phyloP scores from a whole-genome alignment of 2,329 filamentous ascomycete species.

The Seiridium cupressi region DNA sequence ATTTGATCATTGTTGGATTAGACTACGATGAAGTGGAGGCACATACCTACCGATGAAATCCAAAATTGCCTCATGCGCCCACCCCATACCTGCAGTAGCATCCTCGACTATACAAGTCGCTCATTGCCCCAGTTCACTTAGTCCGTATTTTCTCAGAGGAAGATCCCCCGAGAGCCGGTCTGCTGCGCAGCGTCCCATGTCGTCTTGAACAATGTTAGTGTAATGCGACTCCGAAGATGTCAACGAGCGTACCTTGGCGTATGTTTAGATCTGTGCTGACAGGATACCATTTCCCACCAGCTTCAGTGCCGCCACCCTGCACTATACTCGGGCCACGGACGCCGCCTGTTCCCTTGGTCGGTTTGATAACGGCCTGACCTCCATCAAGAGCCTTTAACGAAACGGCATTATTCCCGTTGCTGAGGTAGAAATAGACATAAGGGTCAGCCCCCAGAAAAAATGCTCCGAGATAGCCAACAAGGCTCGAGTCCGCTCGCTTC shows the following conservation, averaged over 20 bases:
- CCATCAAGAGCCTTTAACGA: constrained; percentile 48
- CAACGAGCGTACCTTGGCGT: constrained; percentile 29
- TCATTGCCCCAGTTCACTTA: constrained; percentile 48
- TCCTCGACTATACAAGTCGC: constrained; percentile 50
- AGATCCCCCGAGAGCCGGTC: constrained; percentile 49
- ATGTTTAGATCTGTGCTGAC: constrained; percentile 55
- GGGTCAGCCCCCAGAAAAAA: constrained; percentile 55
- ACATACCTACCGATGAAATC: constrained; percentile 38
- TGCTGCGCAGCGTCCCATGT: constrained; percentile 51
- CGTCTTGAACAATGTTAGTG: constrained; percentile 30
- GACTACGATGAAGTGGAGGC: background rate
- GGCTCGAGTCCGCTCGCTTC: constrained; percentile 32
- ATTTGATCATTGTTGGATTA: constrained; percentile 6
- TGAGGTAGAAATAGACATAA: constrained; percentile 52
- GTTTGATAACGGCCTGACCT: constrained; percentile 44
- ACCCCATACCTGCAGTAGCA: constrained; percentile 55
- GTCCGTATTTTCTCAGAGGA: constrained; percentile 54
- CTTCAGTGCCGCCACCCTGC: constrained; percentile 41
- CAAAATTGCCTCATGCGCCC: constrained; percentile 56
- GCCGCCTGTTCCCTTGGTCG: constrained; percentile 49
- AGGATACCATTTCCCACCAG: constrained; percentile 51
- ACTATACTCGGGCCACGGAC: constrained; percentile 52
- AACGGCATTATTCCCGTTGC: constrained; percentile 48
- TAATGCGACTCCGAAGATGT: no score
- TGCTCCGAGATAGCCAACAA: constrained; percentile 51